phyloP scores from a whole-genome alignment of 345 rosid genomes.

The Eucalyptus pauciflora region DNA sequence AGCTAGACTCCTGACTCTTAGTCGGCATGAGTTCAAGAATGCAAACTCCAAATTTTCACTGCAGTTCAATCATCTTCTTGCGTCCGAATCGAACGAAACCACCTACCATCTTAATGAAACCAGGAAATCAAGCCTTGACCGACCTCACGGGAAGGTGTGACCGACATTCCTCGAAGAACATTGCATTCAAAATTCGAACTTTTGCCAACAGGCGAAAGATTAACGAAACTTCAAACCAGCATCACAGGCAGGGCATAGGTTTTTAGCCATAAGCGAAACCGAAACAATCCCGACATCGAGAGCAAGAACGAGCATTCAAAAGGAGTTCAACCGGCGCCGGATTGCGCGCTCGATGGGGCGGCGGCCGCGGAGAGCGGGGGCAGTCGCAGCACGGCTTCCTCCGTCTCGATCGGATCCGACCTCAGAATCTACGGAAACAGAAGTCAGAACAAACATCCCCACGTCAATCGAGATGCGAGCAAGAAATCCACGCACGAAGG shows the following conservation, averaged over 20 bases:
- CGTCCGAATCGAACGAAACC: neutral
- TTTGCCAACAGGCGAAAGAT: neutral
- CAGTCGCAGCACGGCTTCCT: slow-evolving; percentile 64
- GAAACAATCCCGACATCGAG: neutral
- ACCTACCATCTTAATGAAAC: neutral
- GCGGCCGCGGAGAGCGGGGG: slow-evolving; percentile 26
- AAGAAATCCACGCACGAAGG: neutral
- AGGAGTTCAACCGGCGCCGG: neutral
- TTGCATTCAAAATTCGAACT: neutral
- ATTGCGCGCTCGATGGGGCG: neutral
- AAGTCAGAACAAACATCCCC: neutral
- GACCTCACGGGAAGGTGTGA: neutral
- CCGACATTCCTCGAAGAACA: neutral
- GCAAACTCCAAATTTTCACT: neutral
- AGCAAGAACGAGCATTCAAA: neutral
- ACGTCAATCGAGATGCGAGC: neutral
- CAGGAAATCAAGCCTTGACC: neutral
- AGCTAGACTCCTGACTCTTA: neutral
- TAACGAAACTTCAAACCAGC: neutral
- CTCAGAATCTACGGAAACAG: slow-evolving; percentile 33
- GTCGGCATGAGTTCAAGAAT: neutral
- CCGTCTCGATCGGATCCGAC: slow-evolving; percentile 67
- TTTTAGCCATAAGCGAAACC: neutral
- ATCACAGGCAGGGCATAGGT: neutral
- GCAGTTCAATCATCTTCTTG: neutral